Percentiles rank a stretch among this genome's conserved stretches.
Conservation (phyloP, 768 basidiomycete genomes). For the Collybia mongolica region DNA sequence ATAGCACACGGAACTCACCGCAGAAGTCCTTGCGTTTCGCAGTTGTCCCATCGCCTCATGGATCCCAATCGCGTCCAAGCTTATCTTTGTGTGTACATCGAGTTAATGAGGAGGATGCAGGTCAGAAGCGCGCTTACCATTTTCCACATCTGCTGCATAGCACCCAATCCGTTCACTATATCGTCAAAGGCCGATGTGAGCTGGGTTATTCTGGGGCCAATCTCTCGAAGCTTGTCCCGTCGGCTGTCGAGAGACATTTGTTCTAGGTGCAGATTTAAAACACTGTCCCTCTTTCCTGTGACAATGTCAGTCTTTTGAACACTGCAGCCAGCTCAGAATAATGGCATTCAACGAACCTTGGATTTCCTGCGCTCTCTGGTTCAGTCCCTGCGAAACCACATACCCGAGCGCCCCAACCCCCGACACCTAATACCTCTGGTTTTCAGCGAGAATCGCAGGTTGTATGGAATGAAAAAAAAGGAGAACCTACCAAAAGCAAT, state of each 20-base stretch:
- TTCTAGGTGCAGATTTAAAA: too few relatives aligned
- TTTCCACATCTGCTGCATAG: constrained; percentile 3
- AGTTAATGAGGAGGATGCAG: neutral
- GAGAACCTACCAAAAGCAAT: too few relatives aligned
- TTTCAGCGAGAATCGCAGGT: too few relatives aligned
- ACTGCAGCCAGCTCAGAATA: too few relatives aligned
- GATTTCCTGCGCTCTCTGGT: too few relatives aligned
- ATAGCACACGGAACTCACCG: neutral
- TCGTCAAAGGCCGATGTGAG: neutral
- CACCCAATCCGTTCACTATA: neutral
- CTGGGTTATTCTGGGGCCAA: neutral
- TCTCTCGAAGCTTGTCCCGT: neutral
- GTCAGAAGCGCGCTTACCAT: neutral
- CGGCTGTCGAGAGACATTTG: neutral
- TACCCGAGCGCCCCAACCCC: too few relatives aligned
- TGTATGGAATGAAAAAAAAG: too few relatives aligned
- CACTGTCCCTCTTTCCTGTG: too few relatives aligned
- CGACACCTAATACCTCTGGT: too few relatives aligned
- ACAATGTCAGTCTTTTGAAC: too few relatives aligned
- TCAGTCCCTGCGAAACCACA: too few relatives aligned
- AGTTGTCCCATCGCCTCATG: neutral
- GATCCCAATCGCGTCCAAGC: constrained; percentile 1
- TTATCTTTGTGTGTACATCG: neutral
- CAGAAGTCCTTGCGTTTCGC: neutral
- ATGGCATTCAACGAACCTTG: too few relatives aligned